Evolutionary conservation across 768 basidiomycete genomes (phyloP), one percentile per base, ranked within the genome.

Genomic region (Leccinum broughii): DNA sequence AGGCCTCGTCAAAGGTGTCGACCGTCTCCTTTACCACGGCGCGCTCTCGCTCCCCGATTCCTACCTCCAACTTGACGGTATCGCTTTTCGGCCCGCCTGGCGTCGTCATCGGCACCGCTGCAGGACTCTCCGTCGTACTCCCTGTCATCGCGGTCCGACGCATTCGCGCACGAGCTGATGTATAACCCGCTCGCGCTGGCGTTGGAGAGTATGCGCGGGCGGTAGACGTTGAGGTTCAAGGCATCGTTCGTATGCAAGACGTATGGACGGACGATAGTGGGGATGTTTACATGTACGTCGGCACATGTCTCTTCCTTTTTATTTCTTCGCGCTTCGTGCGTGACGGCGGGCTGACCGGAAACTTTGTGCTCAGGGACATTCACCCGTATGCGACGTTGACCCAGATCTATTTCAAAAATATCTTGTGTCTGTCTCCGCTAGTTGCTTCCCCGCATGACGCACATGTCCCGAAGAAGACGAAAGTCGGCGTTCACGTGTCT

Each of bases 131-230:
- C 28, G 28, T 30, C 28, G 28, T 2, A 30, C 2, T 30, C 28
- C 28, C 28, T 30, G 28, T 32, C 44, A 20, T 46, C 65, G 13
- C 57, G 58, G 24, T 75, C 78, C 50, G 72, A 75, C 15, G 60
- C 67, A 24, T 60, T 44, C 5, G 58, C 62, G 1, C 50, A 60
- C 10, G 77, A 78, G 17, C 75, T 91, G 15, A 78, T 92, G 22
- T 77, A 87, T 61, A 90, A 88, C 62, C 85, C 86, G 0, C 77
- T 92, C 15, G 87, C 90, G 3, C 72, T 92, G 22, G 85, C 88
- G 0, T 70, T 92, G 54, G 90, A 92, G 73, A 89, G 85, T 71
- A 90, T 92, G 89, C 89, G 89, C 41, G 88, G 89, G 14, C 75
- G 89, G 22, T 87, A 86, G 1, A 81, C 82, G 26, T 73, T 92